These are phyloP conservation scores for Acephala macrosclerotiorum DNA, from an alignment of 2,329 filamentous ascomycete species.

Conservation along the genomic window DNA sequence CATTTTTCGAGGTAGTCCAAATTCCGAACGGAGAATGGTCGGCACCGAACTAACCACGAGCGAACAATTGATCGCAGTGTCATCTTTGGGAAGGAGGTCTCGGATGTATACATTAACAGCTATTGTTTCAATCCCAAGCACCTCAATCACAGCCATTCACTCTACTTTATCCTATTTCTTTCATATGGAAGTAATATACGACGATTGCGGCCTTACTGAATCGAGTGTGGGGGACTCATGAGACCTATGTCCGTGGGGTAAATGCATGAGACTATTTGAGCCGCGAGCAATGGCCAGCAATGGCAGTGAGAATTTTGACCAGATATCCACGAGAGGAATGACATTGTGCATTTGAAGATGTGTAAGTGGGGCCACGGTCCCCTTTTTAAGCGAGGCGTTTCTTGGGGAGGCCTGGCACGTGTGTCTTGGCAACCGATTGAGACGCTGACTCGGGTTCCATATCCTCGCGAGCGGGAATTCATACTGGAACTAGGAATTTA, in stretches of 20 bases:
- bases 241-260: neutral
- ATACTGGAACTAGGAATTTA: no score
- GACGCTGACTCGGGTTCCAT: neutral
- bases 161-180: neutral
- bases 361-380: neutral
- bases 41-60: no score
- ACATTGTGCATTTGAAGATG: neutral
- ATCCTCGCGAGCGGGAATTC: no score
- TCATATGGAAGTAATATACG: neutral
- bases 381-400: neutral
- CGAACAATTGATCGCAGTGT: no score
- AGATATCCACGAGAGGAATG: neutral
- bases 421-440: neutral
- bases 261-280: neutral
- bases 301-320: neutral
- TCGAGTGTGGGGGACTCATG: constrained; percentile 4
- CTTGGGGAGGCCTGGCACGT: neutral
- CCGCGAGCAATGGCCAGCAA: neutral
- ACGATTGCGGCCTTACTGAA: neutral
- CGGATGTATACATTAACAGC: neutral
- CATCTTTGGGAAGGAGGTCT: neutral
- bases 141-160: neutral
- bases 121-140: neutral
- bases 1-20: no score
- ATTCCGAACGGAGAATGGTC: no score